A percentile compares a stretch with the other conserved stretches of the same genome.
Evolutionary conservation across 2,329 filamentous ascomycete species (phyloP).

Genomic region (Aspergillus latus): DNA sequence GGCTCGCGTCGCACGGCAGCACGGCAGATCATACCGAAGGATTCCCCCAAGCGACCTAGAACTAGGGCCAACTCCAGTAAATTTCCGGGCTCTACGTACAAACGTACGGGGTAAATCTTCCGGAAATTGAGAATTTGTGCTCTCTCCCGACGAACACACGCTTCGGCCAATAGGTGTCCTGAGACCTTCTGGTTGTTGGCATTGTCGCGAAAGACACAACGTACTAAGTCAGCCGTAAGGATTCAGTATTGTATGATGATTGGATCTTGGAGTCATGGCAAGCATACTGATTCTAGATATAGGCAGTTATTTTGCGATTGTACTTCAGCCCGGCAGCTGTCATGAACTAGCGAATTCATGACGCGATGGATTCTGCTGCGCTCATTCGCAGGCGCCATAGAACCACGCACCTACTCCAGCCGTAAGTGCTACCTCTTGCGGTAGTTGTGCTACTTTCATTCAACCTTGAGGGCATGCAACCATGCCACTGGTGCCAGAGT

Average conservation of each 20-base stretch:
- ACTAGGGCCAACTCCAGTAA: constrained; percentile 9
- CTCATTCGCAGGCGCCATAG: constrained; percentile 25
- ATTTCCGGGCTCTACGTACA: constrained; percentile 9
- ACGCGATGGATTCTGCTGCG: constrained; percentile 30
- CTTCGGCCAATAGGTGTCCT: too few relatives aligned
- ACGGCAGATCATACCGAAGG: constrained; percentile 27
- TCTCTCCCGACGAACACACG: not conserved
- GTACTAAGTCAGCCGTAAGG: constrained; percentile 2
- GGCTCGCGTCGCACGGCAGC: constrained; percentile 27
- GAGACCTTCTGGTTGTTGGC: not conserved
- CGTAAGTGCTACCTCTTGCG: constrained; percentile 31
- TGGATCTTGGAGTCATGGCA: not conserved
- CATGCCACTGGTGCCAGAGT: not conserved
- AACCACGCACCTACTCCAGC: constrained; percentile 30
- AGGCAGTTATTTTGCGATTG: not conserved
- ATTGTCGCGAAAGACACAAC: not conserved
- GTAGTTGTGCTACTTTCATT: constrained; percentile 1
- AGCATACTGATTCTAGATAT: constrained; percentile 5
- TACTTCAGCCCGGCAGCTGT: constrained; percentile 15
- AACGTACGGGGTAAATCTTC: constrained; percentile 7
- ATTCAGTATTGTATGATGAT: constrained; percentile 6
- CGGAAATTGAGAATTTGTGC: constrained; percentile 5
- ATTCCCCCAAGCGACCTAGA: constrained; percentile 2
- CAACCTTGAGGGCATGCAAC: constrained; percentile 2
- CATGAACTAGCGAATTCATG: constrained; percentile 26